Evolutionary conservation across 371 early-diverging fungal genomes (phyloP), one percentile per base, ranked within the genome.

Genomic region (Coemansia sp.): DNA sequence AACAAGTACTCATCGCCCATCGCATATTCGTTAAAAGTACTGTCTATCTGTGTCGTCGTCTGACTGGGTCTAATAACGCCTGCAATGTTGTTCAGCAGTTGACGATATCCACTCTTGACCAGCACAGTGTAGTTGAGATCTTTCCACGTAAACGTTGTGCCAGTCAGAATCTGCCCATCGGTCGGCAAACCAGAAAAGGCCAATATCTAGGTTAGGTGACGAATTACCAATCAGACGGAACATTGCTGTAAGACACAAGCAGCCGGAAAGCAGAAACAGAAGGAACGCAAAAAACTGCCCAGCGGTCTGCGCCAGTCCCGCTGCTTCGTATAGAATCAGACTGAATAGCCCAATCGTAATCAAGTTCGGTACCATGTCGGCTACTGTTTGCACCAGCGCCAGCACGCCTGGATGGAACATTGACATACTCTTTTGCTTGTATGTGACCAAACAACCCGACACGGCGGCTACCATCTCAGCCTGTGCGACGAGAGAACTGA

Each of bases 21-120:
- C 16, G 65, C 59, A 64, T 91, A 90, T 16, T 83, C 66, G 48
- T 69, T 80, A 72, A 91, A 93, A 2, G 88, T 86, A 91, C 80
- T 96, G 18, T 94, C 94, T 89, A 95, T 89, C n/a, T 94, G 70
- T 1, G 94, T 94, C 20, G 88, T 86, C 78, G 91, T 82, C 26
- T 84, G 83, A 40, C 90, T 90, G 1, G 88, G 86, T 62, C 83
- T 84, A 64, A 89, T 79, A 58, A 63, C 72, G 25, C 78, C 78
- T 0, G 66, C 62, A 1, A 72, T 64, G 39, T 64, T 55, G 51
- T 83, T 73, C 51, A 86, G 78, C 28, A 86, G 80, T 71, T 85
- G 81, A 26, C 79, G 80, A 5, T 72, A 61, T 54, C 84, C 84
- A 47, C 84, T 86, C 75, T 86, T 86, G 65, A 85, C 80, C 28